phyloP scores from a whole-genome alignment of 2,329 filamentous ascomycete species.

The Lasiodiplodia hormozganensis region DNA sequence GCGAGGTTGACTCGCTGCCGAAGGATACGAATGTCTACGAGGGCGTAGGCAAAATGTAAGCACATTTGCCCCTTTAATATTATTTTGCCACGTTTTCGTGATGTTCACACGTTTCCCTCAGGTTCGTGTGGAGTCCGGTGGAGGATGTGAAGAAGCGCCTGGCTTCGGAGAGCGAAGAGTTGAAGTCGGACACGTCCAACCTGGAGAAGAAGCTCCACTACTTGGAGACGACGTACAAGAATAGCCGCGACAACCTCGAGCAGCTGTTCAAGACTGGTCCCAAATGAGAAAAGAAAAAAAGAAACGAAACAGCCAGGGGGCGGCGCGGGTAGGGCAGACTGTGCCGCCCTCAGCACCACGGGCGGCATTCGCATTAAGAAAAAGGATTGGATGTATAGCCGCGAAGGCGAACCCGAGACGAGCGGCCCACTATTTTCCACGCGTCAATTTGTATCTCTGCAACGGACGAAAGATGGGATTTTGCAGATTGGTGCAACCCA shows the following conservation, averaged over 20 bases:
- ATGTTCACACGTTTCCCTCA: conserved; percentile 48
- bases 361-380: conserved; percentile 40
- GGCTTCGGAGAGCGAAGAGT: conserved; percentile 72
- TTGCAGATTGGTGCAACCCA: not conserved
- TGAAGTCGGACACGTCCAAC: conserved; percentile 79
- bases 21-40: conserved; percentile 84
- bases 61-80: not conserved
- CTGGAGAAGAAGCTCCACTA: conserved; percentile 91
- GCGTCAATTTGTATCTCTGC: not conserved
- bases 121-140: conserved; percentile 85
- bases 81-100: not conserved
- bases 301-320: conserved; percentile 36
- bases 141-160: conserved; percentile 77
- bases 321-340: conserved; percentile 20
- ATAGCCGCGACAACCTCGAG: conserved; percentile 89
- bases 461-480: not conserved
- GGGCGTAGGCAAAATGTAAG: conserved; percentile 95
- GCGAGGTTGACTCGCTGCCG: conserved; percentile 80
- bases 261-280: conserved; percentile 72
- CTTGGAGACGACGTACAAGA: conserved; percentile 93
- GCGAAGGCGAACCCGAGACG: not conserved
- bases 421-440: not conserved
- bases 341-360: conserved; percentile 38
- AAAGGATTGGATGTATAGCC: conserved; percentile 6
- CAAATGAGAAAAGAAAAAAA: conserved; percentile 30